Base-by-base conservation (phyloP, 208 protist species). In the Crithidia acanthocephali region DNA sequence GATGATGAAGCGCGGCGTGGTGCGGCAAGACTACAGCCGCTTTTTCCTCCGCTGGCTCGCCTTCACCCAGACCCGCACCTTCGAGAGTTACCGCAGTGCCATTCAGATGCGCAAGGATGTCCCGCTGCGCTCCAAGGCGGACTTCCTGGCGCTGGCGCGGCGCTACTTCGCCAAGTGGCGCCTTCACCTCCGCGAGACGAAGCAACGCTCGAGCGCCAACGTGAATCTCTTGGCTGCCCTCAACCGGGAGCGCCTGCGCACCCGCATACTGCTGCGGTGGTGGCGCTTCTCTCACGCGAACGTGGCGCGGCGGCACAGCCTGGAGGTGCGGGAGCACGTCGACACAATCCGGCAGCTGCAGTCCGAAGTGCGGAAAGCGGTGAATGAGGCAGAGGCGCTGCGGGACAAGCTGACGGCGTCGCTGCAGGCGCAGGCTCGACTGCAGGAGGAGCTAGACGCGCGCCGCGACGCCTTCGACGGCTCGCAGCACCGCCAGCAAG, bases 11-110 rank as follows among this genome's bases (percentile, higher is more conserved):
- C 81, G 86, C 68, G 73, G 70, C 47, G 72, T 56, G n/a, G 35
- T 80, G 10, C 83, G 84, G 23, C 73, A 72, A 11, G 66, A 65
- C 51, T 88, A 86, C 53, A 70, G 63, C 28, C 58, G 56, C 32
- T 82, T 83, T 44, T 91, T 93, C 53, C 22, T 92, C n/a, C 80
- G 79, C 28, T 95, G 90, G 90, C 76, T 92, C 32, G 73, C 79
- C 51, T 72, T 53, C 25, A 75, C 82, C 3, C 85, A 90, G 59
- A 62, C 58, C 0, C 52, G 71, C 11, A 60, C 64, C 23, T 68
- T 40, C 13, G 53, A 51, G 4, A 63, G 72, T 44, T 65, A 72
- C 33, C 68, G 73, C 22, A 23, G 23, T 5, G 47, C 60, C 2
- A 75, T 75, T 40, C 68, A 60, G 13, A 35, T 84, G 1, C 63